These are phyloP conservation scores for Ophiocordyceps camponoti-floridani DNA, from an alignment of 2,329 filamentous ascomycete genomes.

Conservation along the genomic window DNA sequence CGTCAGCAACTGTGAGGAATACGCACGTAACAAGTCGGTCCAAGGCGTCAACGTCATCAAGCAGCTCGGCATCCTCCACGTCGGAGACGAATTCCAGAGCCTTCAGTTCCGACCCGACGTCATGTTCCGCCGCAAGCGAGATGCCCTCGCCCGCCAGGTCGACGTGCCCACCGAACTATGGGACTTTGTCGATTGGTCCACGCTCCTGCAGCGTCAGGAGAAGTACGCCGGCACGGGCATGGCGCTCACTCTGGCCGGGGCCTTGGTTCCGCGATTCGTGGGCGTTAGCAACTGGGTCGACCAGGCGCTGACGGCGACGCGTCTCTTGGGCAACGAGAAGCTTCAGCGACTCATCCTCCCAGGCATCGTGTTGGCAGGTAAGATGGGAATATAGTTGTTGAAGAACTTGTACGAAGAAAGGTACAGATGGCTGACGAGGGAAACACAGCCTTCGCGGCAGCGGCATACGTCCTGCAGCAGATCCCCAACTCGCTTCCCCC, in stretches of 20 bases:
- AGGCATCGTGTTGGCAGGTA: conserved; percentile 61
- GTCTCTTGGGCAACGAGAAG: conserved; percentile 65
- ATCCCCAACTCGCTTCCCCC: conserved; percentile 81
- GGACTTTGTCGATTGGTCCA: conserved; percentile 85
- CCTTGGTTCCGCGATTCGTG: conserved; percentile 64
- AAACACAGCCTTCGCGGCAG: conserved; percentile 46
- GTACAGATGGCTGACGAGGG: background rate
- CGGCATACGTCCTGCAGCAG: conserved; percentile 66
- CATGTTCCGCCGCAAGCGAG: conserved; percentile 79
- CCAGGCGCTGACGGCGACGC: conserved; percentile 64
- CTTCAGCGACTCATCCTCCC: conserved; percentile 66
- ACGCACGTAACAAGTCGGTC: conserved; percentile 62
- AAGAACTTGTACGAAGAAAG: background rate
- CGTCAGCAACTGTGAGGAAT: conserved; percentile 66
- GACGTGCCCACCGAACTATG: conserved; percentile 73
- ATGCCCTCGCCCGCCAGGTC: conserved; percentile 68
- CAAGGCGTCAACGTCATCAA: conserved; percentile 75
- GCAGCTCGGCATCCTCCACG: conserved; percentile 69
- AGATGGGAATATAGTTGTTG: conserved; percentile 14
- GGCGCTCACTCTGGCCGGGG: conserved; percentile 79
- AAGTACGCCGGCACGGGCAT: conserved; percentile 89
- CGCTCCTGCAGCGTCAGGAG: conserved; percentile 75
- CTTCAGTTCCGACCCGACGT: conserved; percentile 78
- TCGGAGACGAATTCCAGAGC: conserved; percentile 73
- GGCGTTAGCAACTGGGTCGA: conserved; percentile 82